A percentile compares a stretch with the other conserved stretches of the same genome.
phyloP scores from a whole-genome alignment of 2,329 filamentous ascomycete genomes.

The Cladosporium velox region DNA sequence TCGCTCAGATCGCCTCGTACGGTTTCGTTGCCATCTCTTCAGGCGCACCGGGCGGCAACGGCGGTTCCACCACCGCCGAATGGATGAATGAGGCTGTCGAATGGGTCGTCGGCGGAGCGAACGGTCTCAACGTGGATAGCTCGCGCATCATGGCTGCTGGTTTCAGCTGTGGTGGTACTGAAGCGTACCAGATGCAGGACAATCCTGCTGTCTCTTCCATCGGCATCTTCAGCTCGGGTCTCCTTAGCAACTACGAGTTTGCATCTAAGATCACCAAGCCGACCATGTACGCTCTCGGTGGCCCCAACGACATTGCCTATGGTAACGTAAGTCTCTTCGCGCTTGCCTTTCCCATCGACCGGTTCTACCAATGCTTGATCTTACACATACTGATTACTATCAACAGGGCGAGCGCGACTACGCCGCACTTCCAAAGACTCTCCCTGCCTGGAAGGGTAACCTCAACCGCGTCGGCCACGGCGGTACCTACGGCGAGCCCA shows the following conservation, averaged over 20 bases:
- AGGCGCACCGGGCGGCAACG: conserved; percentile 23
- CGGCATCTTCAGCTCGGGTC: conserved; percentile 18
- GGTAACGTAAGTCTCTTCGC: conserved; percentile 14
- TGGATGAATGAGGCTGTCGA: conserved; percentile 19
- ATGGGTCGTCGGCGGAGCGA: conserved; percentile 8
- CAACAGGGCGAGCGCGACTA: conserved; percentile 20
- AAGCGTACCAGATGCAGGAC: conserved; percentile 17
- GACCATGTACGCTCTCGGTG: conserved; percentile 13
- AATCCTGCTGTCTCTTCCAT: conserved; percentile 6
- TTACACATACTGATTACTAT: background rate
- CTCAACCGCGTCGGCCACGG: conserved; percentile 18
- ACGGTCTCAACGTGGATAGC: conserved; percentile 18
- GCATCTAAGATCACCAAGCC: conserved; percentile 9
- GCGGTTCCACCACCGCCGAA: conserved; percentile 11
- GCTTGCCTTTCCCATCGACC: background rate
- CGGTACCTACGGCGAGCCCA: conserved; percentile 16
- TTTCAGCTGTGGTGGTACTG: conserved; percentile 19
- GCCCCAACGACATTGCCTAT: conserved; percentile 15
- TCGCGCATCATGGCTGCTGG: conserved; percentile 19
- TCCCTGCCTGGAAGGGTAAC: conserved; percentile 19
- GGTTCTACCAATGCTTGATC: background rate
- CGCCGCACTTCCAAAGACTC: conserved; percentile 1
- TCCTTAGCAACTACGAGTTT: conserved; percentile 1
- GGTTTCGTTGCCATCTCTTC: conserved; percentile 30
- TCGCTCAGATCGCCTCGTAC: conserved; percentile 29